phyloP scores from a whole-genome alignment of 768 basidiomycete species.

The Boletus rubropictus region DNA sequence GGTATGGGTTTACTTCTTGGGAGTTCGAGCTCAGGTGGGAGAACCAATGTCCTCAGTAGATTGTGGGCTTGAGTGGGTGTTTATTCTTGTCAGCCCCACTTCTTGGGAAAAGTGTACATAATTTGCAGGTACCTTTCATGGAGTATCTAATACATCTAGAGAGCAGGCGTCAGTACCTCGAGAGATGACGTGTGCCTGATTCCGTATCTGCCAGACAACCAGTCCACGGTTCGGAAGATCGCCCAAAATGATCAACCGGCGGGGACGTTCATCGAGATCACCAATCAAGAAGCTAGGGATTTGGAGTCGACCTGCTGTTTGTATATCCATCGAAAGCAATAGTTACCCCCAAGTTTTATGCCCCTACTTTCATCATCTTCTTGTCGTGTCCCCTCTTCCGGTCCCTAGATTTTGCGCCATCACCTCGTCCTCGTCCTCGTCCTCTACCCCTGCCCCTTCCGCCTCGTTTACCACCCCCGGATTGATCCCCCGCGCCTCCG shows the following conservation, averaged over 20 bases:
- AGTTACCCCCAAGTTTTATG: constrained; percentile 2
- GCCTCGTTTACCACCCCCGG: constrained; percentile 13
- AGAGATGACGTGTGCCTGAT: constrained; percentile 30
- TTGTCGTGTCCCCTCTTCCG: constrained; percentile 84
- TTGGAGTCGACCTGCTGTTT: constrained; percentile 31
- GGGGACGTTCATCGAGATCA: constrained; percentile 58
- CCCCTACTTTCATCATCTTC: constrained; percentile 72
- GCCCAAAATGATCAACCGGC: constrained; percentile 40
- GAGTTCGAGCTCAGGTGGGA: constrained; percentile 26
- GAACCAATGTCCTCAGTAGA: constrained; percentile 55
- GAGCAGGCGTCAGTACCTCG: too few relatives aligned
- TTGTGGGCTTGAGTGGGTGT: constrained; percentile 41
- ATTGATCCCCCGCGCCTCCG: background rate
- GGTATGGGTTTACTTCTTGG: constrained; percentile 63
- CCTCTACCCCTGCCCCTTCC: constrained; percentile 31
- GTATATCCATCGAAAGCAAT: background rate
- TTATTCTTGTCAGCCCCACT: background rate
- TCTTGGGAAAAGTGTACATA: background rate
- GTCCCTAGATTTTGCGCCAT: constrained; percentile 66
- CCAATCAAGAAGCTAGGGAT: constrained; percentile 54
- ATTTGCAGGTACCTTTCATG: background rate
- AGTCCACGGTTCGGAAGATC: background rate
- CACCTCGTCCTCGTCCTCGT: constrained; percentile 37
- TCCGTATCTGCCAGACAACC: background rate
- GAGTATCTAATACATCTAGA: background rate